Percentiles rank a stretch among this genome's conserved stretches.
Conservation (phyloP, 2,329 filamentous ascomycete genomes). For the Teratosphaeria destructans region DNA sequence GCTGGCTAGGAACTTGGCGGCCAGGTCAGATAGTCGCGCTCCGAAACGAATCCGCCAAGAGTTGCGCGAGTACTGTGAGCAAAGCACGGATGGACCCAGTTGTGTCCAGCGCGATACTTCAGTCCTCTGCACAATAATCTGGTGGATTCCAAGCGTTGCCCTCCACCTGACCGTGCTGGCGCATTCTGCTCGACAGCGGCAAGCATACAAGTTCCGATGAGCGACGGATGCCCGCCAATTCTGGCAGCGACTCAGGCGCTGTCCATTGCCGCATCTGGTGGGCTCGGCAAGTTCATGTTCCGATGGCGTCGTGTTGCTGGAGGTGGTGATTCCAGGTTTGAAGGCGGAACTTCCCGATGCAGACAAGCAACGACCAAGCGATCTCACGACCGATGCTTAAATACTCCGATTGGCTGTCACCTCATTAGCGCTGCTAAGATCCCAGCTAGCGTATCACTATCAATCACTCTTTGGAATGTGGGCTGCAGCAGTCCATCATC, state of each 20-base stretch:
- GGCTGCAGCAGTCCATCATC: neutral
- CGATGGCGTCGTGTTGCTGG: neutral
- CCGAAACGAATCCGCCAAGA: no score
- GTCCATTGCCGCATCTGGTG: neutral
- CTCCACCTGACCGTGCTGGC: no score
- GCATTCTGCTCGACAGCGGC: no score
- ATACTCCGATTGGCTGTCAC: neutral
- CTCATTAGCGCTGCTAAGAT: neutral
- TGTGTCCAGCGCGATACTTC: neutral
- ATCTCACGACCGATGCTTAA: neutral
- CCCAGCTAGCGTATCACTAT: neutral
- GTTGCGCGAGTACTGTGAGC: no score
- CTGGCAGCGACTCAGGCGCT: neutral
- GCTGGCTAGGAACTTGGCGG: neutral
- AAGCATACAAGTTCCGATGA: no score
- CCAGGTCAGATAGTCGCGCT: no score
- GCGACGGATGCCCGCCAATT: no score
- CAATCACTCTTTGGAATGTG: no score
- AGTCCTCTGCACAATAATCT: no score
- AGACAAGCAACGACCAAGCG: neutral
- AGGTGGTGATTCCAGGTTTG: neutral
- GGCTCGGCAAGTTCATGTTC: neutral
- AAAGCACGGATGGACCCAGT: no score
- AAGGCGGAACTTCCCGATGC: neutral
- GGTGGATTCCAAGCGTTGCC: no score